Base-by-base conservation (phyloP, 768 basidiomycete genomes). In the Tylopilus plumbeoviolaceoides region DNA sequence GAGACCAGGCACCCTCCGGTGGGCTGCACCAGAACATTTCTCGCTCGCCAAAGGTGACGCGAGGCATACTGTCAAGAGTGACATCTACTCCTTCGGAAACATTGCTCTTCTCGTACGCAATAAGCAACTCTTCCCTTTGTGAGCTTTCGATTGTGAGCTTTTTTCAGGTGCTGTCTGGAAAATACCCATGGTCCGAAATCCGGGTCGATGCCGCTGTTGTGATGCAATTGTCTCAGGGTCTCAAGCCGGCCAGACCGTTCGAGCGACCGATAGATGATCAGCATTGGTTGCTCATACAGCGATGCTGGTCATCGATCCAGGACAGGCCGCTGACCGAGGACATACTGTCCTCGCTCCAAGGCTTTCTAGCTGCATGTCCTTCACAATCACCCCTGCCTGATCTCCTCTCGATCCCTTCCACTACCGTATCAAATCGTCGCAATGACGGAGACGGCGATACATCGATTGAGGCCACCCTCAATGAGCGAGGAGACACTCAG, bases 61-160 rank as follows among this genome's bases (percentile, higher is more conserved):
- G 5, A 45, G 33, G 30, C 23, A 18, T 15, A 56, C 43, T 4
- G 40, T 45, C 25, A 47, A 54, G 8, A 51, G 49, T 4, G 53
- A 51, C 28, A 54, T 54, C 14, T 55, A 55, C 27, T 55, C 51
- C 14, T 54, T 54, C 18, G 54, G 54, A 14, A 54, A 46, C 20
- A 46, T 54, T 31, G 33, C 44, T 21, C 31, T 55, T 40, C 31
- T 53, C 11, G 50, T 41, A 42, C 30, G 53, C 21, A 20, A 17
- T 8, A 3, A 12, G 5, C 7, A 30, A 4, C 21, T 23, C n/a
- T 35, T 52, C 3, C 18, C 11, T 23, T 1, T 4, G 6, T 20
- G 10, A 20, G 6, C 41, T 4, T 27, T 7, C 9, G 3, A 36
- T 1, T 3, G 2, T 12, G 17, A 28, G 12, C 28, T 4, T 27